Base-by-base conservation (phyloP, 768 basidiomycete genomes). In the Tulasnella sp. region DNA sequence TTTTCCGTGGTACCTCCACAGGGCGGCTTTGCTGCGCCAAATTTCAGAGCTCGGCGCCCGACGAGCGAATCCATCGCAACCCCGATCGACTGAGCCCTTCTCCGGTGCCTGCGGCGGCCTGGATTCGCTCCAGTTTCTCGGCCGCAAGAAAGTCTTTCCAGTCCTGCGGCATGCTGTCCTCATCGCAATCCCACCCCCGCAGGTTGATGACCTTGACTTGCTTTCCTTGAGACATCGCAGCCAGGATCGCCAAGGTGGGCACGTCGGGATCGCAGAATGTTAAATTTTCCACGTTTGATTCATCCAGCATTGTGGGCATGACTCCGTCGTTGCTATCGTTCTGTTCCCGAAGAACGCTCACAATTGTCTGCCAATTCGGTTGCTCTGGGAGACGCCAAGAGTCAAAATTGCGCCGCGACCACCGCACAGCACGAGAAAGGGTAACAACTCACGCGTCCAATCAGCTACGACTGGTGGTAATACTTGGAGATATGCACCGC, bases 401-500 rank as follows among this genome's bases (percentile, higher is more conserved):
- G 64, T 69, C 34, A 69, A 9, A 28, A 69, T 31, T 31, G 64
- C 34, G 34, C 64, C 64, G 28, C 34, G 3, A 69, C 64, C 34
- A 28, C 34, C 18, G 54, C 54, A 54, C 54, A 54, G 54, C 22
- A 50, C 20, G 16, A 50, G 22, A 50, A 50, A 31, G 28, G 64
- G 31, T 22, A 50, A 31, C 48, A 46, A 24, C 76, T 37, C 18
- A 76, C 76, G 41, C 11, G 60, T 58, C 77, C 77, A 78, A 60
- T 58, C 41, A 20, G 50, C 20, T 24, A 78, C 77, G 22, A 72
- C 77, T 24, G 31, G 69, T 37, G 77, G 77, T 12, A 78, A 41
- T 34, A 78, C 58, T 31, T 78, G 77, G 16, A 78, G 77, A 20
- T 78, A 78, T 20, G 77, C 60, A 34, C 60, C 77, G n/a, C 77